Percentiles rank a stretch among this genome's conserved stretches.
phyloP scores from a whole-genome alignment of 805 yeast genomes.

The Yamadazyma ubonensis region DNA sequence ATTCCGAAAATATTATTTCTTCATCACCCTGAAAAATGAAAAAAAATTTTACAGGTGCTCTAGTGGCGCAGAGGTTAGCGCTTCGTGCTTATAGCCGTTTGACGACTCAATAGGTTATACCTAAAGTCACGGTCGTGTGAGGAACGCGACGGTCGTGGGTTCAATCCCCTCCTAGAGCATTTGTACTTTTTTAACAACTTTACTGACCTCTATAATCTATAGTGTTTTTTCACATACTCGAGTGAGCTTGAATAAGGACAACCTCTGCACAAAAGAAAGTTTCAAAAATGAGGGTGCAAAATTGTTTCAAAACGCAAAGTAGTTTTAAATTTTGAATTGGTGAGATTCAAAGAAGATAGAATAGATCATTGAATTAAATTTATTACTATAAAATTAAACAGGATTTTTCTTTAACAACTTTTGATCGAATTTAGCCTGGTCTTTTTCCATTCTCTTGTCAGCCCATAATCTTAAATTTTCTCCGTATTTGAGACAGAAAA shows the following conservation, averaged over 20 bases:
- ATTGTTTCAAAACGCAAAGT: no score
- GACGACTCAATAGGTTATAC: conserved; percentile 43
- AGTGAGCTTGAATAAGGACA: no score
- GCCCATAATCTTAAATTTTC: conserved; percentile 42
- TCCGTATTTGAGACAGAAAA: conserved; percentile 35
- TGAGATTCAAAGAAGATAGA: not conserved
- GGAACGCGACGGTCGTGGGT: conserved; percentile 58
- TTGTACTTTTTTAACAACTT: conserved; percentile 29
- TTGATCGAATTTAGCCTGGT: conserved; percentile 32
- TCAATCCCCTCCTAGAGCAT: conserved; percentile 55
- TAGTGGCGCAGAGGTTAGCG: conserved; percentile 56
- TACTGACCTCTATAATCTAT: not conserved
- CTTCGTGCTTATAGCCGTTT: conserved; percentile 53
- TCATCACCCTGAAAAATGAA: not conserved
- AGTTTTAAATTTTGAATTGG: no score
- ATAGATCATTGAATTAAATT: not conserved
- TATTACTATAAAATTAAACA: not conserved
- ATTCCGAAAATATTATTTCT: no score
- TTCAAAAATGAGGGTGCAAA: no score
- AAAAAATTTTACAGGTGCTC: conserved; percentile 26
- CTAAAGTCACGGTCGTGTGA: conserved; percentile 53
- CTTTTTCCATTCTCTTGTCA: conserved; percentile 46
- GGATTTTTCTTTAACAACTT: conserved; percentile 9
- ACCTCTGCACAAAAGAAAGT: no score
- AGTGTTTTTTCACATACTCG: no score